Evolutionary conservation across 768 basidiomycete species (phyloP), one percentile per base, ranked within the genome.

Genomic region (Lentinus tigrinus): DNA sequence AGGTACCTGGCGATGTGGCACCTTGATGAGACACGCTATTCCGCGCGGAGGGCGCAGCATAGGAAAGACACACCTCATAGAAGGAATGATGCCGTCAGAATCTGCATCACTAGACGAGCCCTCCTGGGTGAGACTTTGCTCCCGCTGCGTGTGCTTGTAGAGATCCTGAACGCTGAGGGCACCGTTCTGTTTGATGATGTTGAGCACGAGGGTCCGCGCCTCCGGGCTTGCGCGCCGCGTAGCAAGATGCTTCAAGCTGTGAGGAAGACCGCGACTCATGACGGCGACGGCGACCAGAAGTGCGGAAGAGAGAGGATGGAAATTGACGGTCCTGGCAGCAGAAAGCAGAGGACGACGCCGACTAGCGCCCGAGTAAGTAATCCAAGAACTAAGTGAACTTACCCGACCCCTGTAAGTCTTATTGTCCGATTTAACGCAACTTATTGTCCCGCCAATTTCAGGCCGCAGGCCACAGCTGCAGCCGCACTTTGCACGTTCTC

Each of bases 21-120:
- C 40, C 36, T 38, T 37, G 16, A 9, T 37, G 16, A 9, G 16
- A 16, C 36, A 37, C 9, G 16, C 16, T 8, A 37, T n/a, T n/a
- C 8, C 42, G 42, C 42, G 23, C 42, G 23, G 42, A 31, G 16
- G 36, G 16, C 11, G 31, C 19, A 39, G 23, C 11, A 26, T 23
- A 4, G 28, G 47, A 36, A 21, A 43, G 16, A 72, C 76, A 46
- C 55, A 82, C 87, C 66, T 73, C 54, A 85, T 72, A 14, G 87
- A 88, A 19, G 81, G 78, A 47, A 88, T 70, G 7, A 77, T 75
- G 60, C 85, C 79, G 9, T 76, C 73, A 0, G 76, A 68, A 50
- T 75, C 44, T 1, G 16, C 23, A 36, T 16, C 50, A 5, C 24
- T 14, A 14, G 53, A 27, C 7, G 46, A 23, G n/a, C 40, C 28